Evolutionary conservation across 495 filamentous ascomycete genomes (phyloP), one percentile per base, ranked within the genome.

Genomic region (Aspergillus affinis): DNA sequence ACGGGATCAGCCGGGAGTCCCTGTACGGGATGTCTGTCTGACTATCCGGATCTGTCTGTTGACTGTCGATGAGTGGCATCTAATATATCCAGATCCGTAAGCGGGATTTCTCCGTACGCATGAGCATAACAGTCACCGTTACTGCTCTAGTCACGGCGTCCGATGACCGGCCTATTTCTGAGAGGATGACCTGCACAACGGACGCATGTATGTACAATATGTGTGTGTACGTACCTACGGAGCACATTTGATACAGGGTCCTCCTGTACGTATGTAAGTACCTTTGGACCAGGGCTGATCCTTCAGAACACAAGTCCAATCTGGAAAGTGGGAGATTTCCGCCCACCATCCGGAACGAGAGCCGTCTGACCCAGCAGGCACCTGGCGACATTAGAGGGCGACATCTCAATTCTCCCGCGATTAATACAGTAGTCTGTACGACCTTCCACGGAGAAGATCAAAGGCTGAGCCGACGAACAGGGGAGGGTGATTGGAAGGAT

Each of bases 1-100:
- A 62, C 30, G 60, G 21, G 19, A 58, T 58, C 60, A 59, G 55
- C 55, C 55, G 60, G 60, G 48, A 54, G 29, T 44, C 49, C 17
- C 50, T 45, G 45, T 48, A 8, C 27, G 46, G 45, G 20, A 36
- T 49, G 44, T 41, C 12, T 41, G 36, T 17, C 36, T 17, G 36
- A n/a, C n/a, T n/a, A n/a, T n/a, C n/a, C n/a, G n/a, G n/a, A n/a
- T 41, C 12, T 41, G 36, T 17, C 36, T 17, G 36, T 15, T 13
- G 36, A 13, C 36, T 41, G 36, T 41, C 36, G 36, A 41, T 41
- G 36, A 10, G 36, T 41, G 36, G 36, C 9, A 41, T 41, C 36
- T 4, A 15, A 41, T 8, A 32, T 32, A 32, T 7, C 6, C 29
- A 32, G 29, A 3, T 10, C 29, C 29, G 29, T 32, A 41, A 41